Base-by-base conservation (phyloP, 1,284 basidiomycete genomes). In the Leccinum pachyderme region DNA sequence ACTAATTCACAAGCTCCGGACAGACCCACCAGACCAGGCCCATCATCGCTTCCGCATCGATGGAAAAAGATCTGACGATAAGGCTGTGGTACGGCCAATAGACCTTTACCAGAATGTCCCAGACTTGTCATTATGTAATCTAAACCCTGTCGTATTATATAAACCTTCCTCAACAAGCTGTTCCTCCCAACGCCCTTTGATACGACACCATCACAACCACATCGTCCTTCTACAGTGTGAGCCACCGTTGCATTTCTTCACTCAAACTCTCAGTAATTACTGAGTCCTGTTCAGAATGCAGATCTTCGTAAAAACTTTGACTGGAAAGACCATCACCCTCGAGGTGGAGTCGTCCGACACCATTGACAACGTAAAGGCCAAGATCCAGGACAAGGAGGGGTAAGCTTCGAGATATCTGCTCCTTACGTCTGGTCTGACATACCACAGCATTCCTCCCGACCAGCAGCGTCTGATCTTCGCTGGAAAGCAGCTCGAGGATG, bases 261-360 rank as follows among this genome's bases (percentile, higher is more conserved):
- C 22, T 25, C 0, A 6, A 39, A 45, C 53, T 28, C 53, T 28
- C n/a, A n/a, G n/a, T n/a, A n/a, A n/a, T 45, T 24, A 12, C 47
- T 53, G 33, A 39, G 18, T 24, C 13, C 22, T n/a, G 46, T 49
- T 33, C 48, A 68, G 39, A 53, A 91, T 91, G 89, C 89, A 91
- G 75, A 91, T 91, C 68, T 91, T 92, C 70, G 88, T 91, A 27
- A 91, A 91, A 76, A 87, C 83, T 59, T 77, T 94, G 54, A 94
- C 93, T 39, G 92, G 92, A 63, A 96, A 95, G 84, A 95, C 93
- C 29, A 95, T 96, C 75, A 95, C 93, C 49, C 82, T 94, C 47
- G 92, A 95, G 76, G 91, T 95, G 7, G 91, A 94, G 77, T 92
- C 90, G 0, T 90, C 87, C 1, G 91, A 94, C 75, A 93, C 92